A percentile compares a stretch with the other conserved stretches of the same genome.
phyloP scores from a whole-genome alignment of 176 grass and related monocot genomes.

The Triticum timopheevii region DNA sequence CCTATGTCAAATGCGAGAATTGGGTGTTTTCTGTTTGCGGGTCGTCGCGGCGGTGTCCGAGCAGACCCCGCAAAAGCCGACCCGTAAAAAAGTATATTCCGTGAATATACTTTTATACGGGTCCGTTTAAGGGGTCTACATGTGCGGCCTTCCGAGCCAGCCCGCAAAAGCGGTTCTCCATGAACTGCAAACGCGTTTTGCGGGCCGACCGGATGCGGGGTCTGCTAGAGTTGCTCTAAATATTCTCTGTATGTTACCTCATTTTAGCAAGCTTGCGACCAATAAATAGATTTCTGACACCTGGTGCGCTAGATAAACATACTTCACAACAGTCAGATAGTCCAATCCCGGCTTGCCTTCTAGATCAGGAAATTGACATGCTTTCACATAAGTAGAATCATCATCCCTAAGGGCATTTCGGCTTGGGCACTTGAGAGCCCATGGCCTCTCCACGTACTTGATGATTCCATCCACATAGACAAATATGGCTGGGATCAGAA shows the following conservation, averaged over 20 bases:
- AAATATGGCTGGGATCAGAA: background rate
- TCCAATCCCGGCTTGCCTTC: background rate
- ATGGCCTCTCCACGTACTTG: background rate
- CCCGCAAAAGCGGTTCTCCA: too few relatives aligned
- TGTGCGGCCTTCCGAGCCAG: too few relatives aligned
- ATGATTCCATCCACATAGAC: background rate
- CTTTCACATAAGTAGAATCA: background rate
- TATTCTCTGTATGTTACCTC: background rate
- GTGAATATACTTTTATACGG: too few relatives aligned
- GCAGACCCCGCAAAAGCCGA: too few relatives aligned
- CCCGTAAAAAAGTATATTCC: too few relatives aligned
- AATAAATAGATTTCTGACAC: background rate
- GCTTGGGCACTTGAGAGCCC: background rate
- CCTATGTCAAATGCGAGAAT: too few relatives aligned
- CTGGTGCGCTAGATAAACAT: background rate
- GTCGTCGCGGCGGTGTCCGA: too few relatives aligned
- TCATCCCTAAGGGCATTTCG: background rate
- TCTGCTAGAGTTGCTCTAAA: background rate
- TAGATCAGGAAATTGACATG: background rate
- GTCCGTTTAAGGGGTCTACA: too few relatives aligned
- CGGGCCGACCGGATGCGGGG: too few relatives aligned
- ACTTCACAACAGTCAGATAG: background rate
- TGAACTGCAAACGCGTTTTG: too few relatives aligned
- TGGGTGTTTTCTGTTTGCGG: too few relatives aligned
- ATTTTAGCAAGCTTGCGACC: background rate